Percentiles rank a stretch among this genome's conserved stretches.
Conservation (phyloP, 1,284 basidiomycete genomes). For the Schizophyllum commune region DNA sequence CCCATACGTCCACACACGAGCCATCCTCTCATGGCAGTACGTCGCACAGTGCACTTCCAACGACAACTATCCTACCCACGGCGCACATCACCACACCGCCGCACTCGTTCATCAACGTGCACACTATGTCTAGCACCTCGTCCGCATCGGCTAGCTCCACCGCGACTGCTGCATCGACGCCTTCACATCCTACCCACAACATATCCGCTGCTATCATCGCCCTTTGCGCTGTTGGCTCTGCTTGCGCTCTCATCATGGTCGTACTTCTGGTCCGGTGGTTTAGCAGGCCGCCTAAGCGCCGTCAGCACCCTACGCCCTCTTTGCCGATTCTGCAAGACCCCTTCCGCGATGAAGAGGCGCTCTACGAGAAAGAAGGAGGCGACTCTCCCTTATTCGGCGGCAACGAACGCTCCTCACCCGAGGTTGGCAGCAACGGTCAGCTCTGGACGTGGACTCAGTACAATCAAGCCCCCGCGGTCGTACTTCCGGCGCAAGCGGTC, state of each 20-base stretch:
- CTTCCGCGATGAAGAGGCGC: conserved; percentile 34
- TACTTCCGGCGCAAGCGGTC: conserved; percentile 1
- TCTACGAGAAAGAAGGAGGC: conserved; percentile 26
- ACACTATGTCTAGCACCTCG: conserved; percentile 2
- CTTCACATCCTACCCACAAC: not conserved
- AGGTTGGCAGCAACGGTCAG: conserved; percentile 31
- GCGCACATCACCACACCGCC: not conserved
- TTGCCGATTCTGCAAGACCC: conserved; percentile 58
- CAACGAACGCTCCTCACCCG: conserved; percentile 51
- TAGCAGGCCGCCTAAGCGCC: conserved; percentile 35
- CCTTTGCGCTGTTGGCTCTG: conserved; percentile 49
- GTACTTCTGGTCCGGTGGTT: conserved; percentile 41
- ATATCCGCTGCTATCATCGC: conserved; percentile 40
- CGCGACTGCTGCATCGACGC: conserved; percentile 1
- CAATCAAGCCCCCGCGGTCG: conserved; percentile 25
- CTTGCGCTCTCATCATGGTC: conserved; percentile 47
- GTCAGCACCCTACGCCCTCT: conserved; percentile 52
- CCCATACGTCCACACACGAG: conserved; percentile 3
- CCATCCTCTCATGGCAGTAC: conserved; percentile 5
- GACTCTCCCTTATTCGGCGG: conserved; percentile 72
- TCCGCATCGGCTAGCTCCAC: conserved; percentile 9
- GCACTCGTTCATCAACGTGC: conserved; percentile 4
- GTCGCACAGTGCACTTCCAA: conserved; percentile 8
- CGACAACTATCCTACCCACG: conserved; percentile 1
- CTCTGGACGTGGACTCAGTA: conserved; percentile 61